Evolutionary conservation across 1,139 yeast species (phyloP).

Genomic region (Candida neerlandica): DNA sequence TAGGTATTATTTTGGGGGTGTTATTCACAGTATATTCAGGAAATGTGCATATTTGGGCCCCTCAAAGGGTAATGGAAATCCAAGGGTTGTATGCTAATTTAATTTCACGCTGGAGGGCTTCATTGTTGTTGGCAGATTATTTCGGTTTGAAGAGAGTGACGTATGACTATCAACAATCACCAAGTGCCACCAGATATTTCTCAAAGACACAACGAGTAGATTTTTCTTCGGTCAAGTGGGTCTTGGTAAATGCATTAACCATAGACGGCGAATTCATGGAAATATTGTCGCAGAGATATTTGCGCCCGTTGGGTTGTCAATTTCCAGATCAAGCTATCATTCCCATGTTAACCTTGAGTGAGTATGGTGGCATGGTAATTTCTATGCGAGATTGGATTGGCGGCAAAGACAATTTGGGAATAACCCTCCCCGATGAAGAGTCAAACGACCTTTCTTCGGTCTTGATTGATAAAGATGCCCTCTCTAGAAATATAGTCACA

Average conservation of each 20-base stretch:
- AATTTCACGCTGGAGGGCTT: conserved; percentile 69
- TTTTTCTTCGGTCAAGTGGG: conserved; percentile 82
- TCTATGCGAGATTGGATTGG: conserved; percentile 92
- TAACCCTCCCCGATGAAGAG: conserved; percentile 39
- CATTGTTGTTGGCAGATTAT: conserved; percentile 80
- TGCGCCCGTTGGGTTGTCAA: conserved; percentile 85
- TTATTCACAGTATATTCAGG: conserved; percentile 85
- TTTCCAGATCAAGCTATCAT: conserved; percentile 79
- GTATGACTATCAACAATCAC: conserved; percentile 89
- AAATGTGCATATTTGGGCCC: conserved; percentile 78
- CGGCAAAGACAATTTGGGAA: conserved; percentile 61
- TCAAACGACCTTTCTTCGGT: conserved; percentile 60
- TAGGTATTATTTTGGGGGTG: conserved; percentile 83
- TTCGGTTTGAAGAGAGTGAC: conserved; percentile 91
- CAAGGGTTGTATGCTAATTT: conserved; percentile 90
- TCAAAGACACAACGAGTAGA: conserved; percentile 80
- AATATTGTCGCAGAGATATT: conserved; percentile 87
- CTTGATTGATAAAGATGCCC: conserved; percentile 76
- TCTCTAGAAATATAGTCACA: conserved; percentile 76
- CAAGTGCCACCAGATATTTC: conserved; percentile 78
- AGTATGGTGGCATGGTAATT: conserved; percentile 95
- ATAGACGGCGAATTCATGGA: conserved; percentile 95
- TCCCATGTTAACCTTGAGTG: conserved; percentile 86
- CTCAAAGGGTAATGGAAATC: conserved; percentile 69
- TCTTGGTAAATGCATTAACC: conserved; percentile 85